Conservation (phyloP, 2,329 filamentous ascomycete genomes). For the Alternaria arborescens region DNA sequence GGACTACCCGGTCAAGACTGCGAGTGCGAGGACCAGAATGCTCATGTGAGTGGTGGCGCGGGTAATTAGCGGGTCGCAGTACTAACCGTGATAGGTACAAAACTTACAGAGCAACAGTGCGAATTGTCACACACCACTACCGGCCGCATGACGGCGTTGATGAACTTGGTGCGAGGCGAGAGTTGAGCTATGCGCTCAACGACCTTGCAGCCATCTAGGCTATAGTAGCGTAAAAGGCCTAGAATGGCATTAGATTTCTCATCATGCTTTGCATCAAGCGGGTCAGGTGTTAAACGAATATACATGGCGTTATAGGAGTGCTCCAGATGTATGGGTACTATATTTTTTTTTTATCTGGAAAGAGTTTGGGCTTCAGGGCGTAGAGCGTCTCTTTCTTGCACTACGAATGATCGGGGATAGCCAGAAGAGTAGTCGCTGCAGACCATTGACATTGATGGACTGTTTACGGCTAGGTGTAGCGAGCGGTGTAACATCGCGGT, state of each 20-base stretch:
- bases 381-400: neutral
- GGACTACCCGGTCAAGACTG: conserved; percentile 43
- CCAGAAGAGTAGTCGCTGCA: neutral
- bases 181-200: conserved; percentile 52
- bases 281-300: neutral
- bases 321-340: neutral
- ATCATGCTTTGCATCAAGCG: conserved; percentile 5
- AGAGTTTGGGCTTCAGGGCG: neutral
- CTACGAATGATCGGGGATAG: neutral
- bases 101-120: conserved; percentile 54
- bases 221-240: neutral
- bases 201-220: conserved; percentile 41
- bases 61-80: neutral
- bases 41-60: conserved; percentile 51
- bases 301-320: neutral
- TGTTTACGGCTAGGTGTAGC: conserved; percentile 7
- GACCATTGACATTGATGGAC: neutral
- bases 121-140: conserved; percentile 56
- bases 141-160: conserved; percentile 51
- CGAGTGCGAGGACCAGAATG: conserved; percentile 47
- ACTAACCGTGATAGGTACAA: conserved; percentile 51
- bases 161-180: conserved; percentile 55
- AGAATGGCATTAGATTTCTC: neutral
- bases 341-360: neutral
- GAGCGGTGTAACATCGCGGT: conserved; percentile 10